Conservation (phyloP, 305 asterid species). For the Lippia alba region DNA sequence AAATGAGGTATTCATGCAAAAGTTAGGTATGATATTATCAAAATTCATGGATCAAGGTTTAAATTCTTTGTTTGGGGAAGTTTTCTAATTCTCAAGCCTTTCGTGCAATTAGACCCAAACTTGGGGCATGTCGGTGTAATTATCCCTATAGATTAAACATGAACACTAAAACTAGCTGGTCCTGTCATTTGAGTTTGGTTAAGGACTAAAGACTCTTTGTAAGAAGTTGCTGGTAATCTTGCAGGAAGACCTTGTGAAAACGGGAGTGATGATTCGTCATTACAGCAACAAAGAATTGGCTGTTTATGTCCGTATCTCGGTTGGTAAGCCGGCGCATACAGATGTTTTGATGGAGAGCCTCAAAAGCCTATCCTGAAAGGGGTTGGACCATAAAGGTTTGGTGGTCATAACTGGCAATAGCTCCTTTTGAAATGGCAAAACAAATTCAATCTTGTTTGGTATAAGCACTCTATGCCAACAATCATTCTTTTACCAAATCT, state of each 20-base stretch:
- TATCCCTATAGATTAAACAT: too few species aligned
- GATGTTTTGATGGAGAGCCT: conserved; percentile 74
- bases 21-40: too few species aligned
- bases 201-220: not conserved
- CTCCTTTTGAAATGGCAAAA: conserved; percentile 48
- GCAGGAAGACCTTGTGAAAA: conserved; percentile 89
- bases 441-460: conserved; percentile 27
- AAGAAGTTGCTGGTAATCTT: not conserved
- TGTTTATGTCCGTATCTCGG: conserved; percentile 89
- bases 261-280: conserved; percentile 97
- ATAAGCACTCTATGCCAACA: not conserved
- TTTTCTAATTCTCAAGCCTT: too few species aligned
- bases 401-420: not conserved
- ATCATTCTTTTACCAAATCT: conserved; percentile 12
- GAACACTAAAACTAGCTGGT: too few species aligned
- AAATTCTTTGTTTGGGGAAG: too few species aligned
- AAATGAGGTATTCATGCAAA: too few species aligned
- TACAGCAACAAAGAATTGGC: conserved; percentile 84
- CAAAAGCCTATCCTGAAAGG: conserved; percentile 47
- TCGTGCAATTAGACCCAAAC: too few species aligned
- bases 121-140: too few species aligned
- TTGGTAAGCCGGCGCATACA: conserved; percentile 94
- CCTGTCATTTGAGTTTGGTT: too few species aligned
- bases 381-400: not conserved
- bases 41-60: too few species aligned